Percentiles rank a stretch among this genome's conserved stretches.
These are phyloP conservation scores for Gossypium raimondii DNA, from an alignment of 345 rosid genomes.

Conservation along the genomic window DNA sequence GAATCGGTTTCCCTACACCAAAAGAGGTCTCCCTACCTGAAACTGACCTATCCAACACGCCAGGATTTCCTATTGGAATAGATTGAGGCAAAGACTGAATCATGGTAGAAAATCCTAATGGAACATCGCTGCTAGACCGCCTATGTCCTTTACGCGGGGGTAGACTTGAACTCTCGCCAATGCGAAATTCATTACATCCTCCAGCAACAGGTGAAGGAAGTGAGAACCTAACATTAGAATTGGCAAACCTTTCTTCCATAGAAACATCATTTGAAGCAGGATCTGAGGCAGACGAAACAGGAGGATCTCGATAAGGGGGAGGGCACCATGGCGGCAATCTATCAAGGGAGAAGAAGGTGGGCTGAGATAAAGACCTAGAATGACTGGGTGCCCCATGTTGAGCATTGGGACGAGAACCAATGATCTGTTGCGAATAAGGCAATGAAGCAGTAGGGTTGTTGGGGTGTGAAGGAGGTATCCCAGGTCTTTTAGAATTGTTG, in stretches of 20 bases:
- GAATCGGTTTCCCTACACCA: constrained; percentile 24
- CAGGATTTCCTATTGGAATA: constrained; percentile 7
- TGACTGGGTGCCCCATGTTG: constrained; percentile 38
- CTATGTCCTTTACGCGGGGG: constrained; percentile 50
- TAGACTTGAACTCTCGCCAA: constrained; percentile 33
- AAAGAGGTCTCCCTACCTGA: constrained; percentile 20
- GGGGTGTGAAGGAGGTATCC: constrained; percentile 39
- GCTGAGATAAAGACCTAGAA: constrained; percentile 56
- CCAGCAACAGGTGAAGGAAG: constrained; percentile 32
- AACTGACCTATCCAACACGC: constrained; percentile 14
- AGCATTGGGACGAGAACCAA: constrained; percentile 40
- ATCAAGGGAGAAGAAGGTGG: constrained; percentile 52
- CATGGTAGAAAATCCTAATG: constrained; percentile 39
- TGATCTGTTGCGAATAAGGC: constrained; percentile 32
- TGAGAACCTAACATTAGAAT: constrained; percentile 20
- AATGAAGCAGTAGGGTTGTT: constrained; percentile 24
- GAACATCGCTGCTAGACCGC: constrained; percentile 57
- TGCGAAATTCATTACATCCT: constrained; percentile 23
- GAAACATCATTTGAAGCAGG: constrained; percentile 31
- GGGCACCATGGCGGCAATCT: constrained; percentile 56
- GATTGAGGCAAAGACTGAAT: constrained; percentile 38
- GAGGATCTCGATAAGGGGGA: constrained; percentile 29
- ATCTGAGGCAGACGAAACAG: constrained; percentile 25
- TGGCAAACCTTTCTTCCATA: constrained; percentile 40
- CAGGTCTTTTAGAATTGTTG: constrained; percentile 22